Evolutionary conservation across 805 yeast species (phyloP).

Genomic region (Maudiozyma turicensis): DNA sequence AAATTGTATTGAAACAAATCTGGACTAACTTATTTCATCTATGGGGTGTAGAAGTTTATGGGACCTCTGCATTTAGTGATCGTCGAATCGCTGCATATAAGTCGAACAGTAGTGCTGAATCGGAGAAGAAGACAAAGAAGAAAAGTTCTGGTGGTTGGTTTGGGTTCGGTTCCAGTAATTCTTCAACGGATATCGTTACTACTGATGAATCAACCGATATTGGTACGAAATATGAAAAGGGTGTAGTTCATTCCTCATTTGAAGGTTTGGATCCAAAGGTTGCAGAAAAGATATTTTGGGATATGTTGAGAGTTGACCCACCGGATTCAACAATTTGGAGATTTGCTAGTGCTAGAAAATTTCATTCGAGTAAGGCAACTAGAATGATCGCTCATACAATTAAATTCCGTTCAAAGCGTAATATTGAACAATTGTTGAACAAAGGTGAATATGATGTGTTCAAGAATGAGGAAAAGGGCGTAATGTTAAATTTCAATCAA

Average conservation of each 20-base stretch:
- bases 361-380: constrained; percentile 59
- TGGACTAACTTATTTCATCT: constrained; percentile 59
- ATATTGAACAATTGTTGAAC: constrained; percentile 50
- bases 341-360: constrained; percentile 80
- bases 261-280: constrained; percentile 43
- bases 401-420: constrained; percentile 63
- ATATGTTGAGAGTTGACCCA: constrained; percentile 60
- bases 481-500: constrained; percentile 35
- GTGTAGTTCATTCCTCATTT: constrained; percentile 39
- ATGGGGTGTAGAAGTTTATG: constrained; percentile 41
- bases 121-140: constrained; percentile 6
- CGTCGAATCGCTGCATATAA: background rate
- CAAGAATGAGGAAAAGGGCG: constrained; percentile 35
- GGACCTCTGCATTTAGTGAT: constrained; percentile 13
- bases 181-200: constrained; percentile 3
- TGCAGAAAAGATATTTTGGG: constrained; percentile 45
- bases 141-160: constrained; percentile 4
- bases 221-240: constrained; percentile 25
- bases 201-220: constrained; percentile 1
- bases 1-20: constrained; percentile 52
- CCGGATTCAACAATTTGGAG: constrained; percentile 73
- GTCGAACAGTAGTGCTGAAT: constrained; percentile 4
- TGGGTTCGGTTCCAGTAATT: constrained; percentile 3
- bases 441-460: constrained; percentile 65
- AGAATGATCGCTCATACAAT: constrained; percentile 65